Evolutionary conservation across 106 monocot species (phyloP).

Genomic region (Chionographis japonica): DNA sequence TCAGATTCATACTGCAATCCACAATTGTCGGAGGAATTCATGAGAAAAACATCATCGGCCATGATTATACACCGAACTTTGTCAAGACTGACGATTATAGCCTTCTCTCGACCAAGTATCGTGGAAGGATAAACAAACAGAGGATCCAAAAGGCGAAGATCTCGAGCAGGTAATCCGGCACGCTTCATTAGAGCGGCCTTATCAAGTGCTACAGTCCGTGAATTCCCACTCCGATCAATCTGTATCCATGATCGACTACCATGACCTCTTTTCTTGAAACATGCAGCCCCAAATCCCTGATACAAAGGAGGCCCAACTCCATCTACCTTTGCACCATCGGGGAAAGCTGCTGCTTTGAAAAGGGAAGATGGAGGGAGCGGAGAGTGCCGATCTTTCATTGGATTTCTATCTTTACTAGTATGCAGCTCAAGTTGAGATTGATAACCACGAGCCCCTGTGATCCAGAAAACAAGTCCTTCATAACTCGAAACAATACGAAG

Average conservation of each 20-base stretch:
- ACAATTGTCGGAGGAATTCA: constrained; percentile 48
- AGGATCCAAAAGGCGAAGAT: constrained; percentile 68
- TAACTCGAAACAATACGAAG: too few relatives aligned
- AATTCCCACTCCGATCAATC: constrained; percentile 44
- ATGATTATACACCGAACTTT: constrained; percentile 76
- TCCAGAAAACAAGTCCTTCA: too few relatives aligned
- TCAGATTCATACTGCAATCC: constrained; percentile 42
- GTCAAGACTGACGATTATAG: constrained; percentile 74
- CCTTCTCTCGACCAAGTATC: constrained; percentile 66
- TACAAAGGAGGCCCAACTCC: constrained; percentile 2
- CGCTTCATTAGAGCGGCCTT: constrained; percentile 57
- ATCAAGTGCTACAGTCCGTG: constrained; percentile 35
- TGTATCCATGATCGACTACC: constrained; percentile 61
- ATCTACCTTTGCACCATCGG: constrained; percentile 16
- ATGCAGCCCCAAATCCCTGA: constrained; percentile 17
- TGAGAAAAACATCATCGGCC: constrained; percentile 61
- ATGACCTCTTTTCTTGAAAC: constrained; percentile 38
- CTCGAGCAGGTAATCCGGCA: constrained; percentile 55
- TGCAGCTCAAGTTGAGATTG: too few relatives aligned
- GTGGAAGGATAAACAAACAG: constrained; percentile 62
- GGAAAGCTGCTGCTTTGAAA: constrained; percentile 18
- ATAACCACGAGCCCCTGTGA: too few relatives aligned
- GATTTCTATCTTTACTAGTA: not conserved
- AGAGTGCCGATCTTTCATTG: constrained; percentile 1
- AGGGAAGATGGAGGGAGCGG: not conserved